Evolutionary conservation across 768 basidiomycete species (phyloP), one percentile per base, ranked within the genome.

Genomic region (Tylopilus plumbeoviolaceoides): DNA sequence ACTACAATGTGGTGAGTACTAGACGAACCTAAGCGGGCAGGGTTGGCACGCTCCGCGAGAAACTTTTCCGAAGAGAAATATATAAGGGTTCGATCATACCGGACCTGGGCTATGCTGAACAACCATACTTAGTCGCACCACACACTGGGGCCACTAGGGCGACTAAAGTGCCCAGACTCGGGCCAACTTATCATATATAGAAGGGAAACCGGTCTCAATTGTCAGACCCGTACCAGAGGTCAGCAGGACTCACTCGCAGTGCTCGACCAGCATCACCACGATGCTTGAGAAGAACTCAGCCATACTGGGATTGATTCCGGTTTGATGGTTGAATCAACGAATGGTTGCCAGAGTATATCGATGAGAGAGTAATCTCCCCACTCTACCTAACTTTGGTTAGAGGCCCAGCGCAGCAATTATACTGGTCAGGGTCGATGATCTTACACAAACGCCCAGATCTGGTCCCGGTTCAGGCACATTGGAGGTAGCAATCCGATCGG

Each of bases 301-400:
- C 51, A 55, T 66, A 55, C 61, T 39, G 28, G 54, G 50, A 49
- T 48, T 51, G 50, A 36, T 54, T 49, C 57, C 57, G 60, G 44
- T 58, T 53, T 61, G 60, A 50, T 62, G 53, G 54, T 49, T 44
- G 57, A 54, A 54, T 50, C 58, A 47, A 61, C 47, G 41, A 58
- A 47, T 56, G 42, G 54, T 59, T 39, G 28, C 55, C 44, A 55
- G 35, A 53, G 38, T 27, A 40, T 43, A 51, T 35, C 35, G 54
- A 61, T 65, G 58, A 52, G 67, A 52, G 67, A 55, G 41, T 45
- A 31, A 23, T 23, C 47, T 42, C 46, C 28, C 42, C 53, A 58
- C 57, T 53, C 54, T 64, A 48, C 35, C 69, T 64, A 53, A 56
- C 62, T 70, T 68, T 70, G 70, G 68, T 66, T 66, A 70, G 60